phyloP scores from a whole-genome alignment of 2,329 filamentous ascomycete species.

The Nothophaeocryptopus gaeumannii region DNA sequence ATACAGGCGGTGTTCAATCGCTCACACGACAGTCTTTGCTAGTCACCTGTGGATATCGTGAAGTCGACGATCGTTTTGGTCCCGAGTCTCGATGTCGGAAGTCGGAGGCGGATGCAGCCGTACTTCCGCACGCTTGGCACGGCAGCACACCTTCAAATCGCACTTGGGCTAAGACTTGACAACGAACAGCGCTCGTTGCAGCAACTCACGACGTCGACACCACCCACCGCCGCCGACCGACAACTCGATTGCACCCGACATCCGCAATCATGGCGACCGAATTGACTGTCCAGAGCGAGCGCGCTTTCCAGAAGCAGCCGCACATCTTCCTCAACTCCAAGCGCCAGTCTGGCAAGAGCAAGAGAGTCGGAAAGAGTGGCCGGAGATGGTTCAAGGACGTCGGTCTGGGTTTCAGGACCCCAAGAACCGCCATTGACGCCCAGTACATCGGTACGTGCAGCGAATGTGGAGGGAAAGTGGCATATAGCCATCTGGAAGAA shows the following conservation, averaged over 20 bases:
- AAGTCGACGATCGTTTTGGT: no score
- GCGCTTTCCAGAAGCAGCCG: conserved; percentile 99
- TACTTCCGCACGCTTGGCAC: no score
- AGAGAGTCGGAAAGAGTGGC: conserved; percentile 81
- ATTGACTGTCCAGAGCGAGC: conserved; percentile 99
- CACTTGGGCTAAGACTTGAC: no score
- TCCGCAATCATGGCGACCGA: conserved; percentile 86
- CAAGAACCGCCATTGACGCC: conserved; percentile 97
- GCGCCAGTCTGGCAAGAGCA: conserved; percentile 73
- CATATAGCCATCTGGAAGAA: conserved; percentile 6
- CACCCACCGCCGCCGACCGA: conserved; percentile 11
- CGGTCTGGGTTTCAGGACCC: conserved; percentile 97
- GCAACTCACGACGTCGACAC: conserved; percentile 9
- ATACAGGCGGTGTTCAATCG: no score
- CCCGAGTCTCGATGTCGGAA: no score
- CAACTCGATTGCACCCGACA: conserved; percentile 17
- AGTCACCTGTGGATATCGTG: no score
- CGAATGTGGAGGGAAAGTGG: conserved; percentile 5
- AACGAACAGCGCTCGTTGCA: conserved; percentile 1
- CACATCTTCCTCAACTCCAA: conserved; percentile 99
- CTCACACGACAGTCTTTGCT: no score
- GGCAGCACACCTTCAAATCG: no score
- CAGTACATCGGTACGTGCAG: conserved; percentile 87
- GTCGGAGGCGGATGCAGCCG: no score
- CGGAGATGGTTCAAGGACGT: conserved; percentile 99